Percentiles rank a stretch among this genome's conserved stretches.
Evolutionary conservation across 768 basidiomycete genomes (phyloP).

Genomic region (Lactarius tabidus): DNA sequence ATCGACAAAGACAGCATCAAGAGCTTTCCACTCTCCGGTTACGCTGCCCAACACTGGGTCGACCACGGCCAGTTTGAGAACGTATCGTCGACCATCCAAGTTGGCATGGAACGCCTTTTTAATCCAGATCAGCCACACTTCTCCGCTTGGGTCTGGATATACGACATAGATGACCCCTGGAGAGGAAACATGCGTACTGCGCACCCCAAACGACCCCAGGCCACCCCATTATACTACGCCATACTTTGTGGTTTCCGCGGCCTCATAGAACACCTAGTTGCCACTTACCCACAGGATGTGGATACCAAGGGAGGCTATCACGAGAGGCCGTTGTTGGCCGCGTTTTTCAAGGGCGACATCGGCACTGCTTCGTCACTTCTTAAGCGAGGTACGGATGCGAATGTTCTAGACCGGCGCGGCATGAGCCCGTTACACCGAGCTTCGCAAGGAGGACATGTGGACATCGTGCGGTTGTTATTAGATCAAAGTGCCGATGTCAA

Average conservation of each 20-base stretch:
- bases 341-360: neutral
- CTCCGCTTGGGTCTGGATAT: neutral
- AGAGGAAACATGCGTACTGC: neutral
- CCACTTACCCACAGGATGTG: neutral
- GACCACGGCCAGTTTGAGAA: neutral
- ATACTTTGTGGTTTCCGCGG: neutral
- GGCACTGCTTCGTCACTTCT: no score
- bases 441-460: neutral
- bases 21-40: neutral
- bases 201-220: neutral
- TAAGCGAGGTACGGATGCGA: neutral
- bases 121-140: neutral
- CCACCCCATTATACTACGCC: slow-evolving; percentile 4
- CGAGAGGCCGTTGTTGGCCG: neutral
- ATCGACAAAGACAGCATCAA: neutral
- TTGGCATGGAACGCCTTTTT: slow-evolving; percentile 3
- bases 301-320: neutral
- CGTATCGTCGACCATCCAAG: neutral
- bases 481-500: neutral
- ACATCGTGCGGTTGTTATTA: neutral
- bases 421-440: neutral
- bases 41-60: slow-evolving; percentile 6
- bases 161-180: neutral
- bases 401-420: neutral
- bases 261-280: neutral